A percentile compares a stretch with the other conserved stretches of the same genome.
phyloP scores from a whole-genome alignment of 495 filamentous ascomycete species.

The Haplographium delicatum region DNA sequence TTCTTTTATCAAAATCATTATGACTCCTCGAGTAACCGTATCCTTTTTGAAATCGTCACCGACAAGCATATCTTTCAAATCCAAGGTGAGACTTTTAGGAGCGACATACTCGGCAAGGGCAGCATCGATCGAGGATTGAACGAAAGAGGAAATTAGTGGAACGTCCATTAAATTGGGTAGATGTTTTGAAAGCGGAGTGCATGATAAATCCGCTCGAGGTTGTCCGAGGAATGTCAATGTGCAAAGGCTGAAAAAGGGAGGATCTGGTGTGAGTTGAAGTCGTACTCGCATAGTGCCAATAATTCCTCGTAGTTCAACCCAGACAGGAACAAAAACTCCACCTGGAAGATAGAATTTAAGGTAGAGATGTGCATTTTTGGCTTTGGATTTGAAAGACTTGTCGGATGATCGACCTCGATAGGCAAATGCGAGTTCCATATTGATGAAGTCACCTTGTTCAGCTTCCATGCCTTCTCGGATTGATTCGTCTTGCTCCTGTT shows the following conservation, averaged over 20 bases:
- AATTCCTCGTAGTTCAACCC: slow-evolving; percentile 65
- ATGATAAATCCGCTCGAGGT: slow-evolving; percentile 63
- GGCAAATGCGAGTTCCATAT: slow-evolving; percentile 64
- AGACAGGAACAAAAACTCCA: slow-evolving; percentile 56
- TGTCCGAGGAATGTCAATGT: slow-evolving; percentile 74
- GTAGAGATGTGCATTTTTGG: slow-evolving; percentile 65
- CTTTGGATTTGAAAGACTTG: slow-evolving; percentile 51
- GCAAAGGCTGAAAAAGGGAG: slow-evolving; percentile 64
- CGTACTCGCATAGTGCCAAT: slow-evolving; percentile 60
- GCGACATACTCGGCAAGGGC: slow-evolving; percentile 68
- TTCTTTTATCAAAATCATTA: slow-evolving; percentile 56
- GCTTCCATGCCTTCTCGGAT: slow-evolving; percentile 63
- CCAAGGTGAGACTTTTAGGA: slow-evolving; percentile 64
- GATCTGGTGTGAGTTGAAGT: slow-evolving; percentile 65
- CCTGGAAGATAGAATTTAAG: slow-evolving; percentile 62
- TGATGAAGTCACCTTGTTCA: slow-evolving; percentile 68
- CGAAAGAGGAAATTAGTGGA: slow-evolving; percentile 65
- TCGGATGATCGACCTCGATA: slow-evolving; percentile 55
- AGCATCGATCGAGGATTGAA: slow-evolving; percentile 66
- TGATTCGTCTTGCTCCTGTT: slow-evolving; percentile 39
- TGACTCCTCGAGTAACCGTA: slow-evolving; percentile 55
- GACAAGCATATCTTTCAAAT: slow-evolving; percentile 67
- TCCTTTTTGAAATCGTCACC: slow-evolving; percentile 77
- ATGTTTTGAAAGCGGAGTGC: slow-evolving; percentile 59
- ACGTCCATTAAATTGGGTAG: slow-evolving; percentile 67